Evolutionary conservation across 2,329 filamentous ascomycete genomes (phyloP).

Genomic region (Epicoccum nigrum): DNA sequence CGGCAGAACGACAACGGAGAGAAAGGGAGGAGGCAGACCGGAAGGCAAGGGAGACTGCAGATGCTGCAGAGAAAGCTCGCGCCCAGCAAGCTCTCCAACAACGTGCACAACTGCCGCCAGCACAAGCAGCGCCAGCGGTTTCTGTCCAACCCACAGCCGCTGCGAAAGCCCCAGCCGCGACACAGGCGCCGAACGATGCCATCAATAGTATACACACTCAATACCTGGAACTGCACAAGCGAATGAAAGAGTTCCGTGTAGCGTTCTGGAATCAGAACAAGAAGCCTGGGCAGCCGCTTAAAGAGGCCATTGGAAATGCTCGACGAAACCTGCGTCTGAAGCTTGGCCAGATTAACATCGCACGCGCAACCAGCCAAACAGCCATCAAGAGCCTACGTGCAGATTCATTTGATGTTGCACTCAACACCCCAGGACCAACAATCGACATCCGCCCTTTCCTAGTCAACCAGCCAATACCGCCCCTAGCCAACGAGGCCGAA

Average conservation of each 20-base stretch:
- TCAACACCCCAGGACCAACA: slow-evolving; percentile 34
- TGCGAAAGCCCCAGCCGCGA: slow-evolving; percentile 6
- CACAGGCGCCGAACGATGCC: slow-evolving; percentile 26
- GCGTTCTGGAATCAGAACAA: slow-evolving; percentile 36
- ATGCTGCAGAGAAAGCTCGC: slow-evolving; percentile 33
- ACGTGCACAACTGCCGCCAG: slow-evolving; percentile 8
- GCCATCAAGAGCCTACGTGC: slow-evolving; percentile 38
- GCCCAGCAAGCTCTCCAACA: slow-evolving; percentile 23
- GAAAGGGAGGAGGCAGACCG: slow-evolving; percentile 40
- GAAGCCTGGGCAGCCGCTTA: slow-evolving; percentile 32
- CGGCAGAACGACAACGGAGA: slow-evolving; percentile 33
- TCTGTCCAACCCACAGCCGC: slow-evolving; percentile 6
- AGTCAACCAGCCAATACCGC: slow-evolving; percentile 40
- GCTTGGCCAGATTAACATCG: slow-evolving; percentile 44
- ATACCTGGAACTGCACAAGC: slow-evolving; percentile 44
- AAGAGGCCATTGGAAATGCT: slow-evolving; percentile 38
- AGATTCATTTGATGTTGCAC: slow-evolving; percentile 35
- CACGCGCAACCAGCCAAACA: slow-evolving; percentile 33
- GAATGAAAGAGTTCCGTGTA: slow-evolving; percentile 46
- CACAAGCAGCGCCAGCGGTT: slow-evolving; percentile 14
- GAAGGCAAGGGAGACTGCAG: slow-evolving; percentile 37
- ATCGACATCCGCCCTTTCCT: slow-evolving; percentile 47
- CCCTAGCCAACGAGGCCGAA: slow-evolving; percentile 34
- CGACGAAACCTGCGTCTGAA: slow-evolving; percentile 39
- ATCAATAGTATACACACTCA: slow-evolving; percentile 41